Base-by-base conservation (phyloP, 2,329 filamentous ascomycete genomes). In the Elsinoe arachidis region DNA sequence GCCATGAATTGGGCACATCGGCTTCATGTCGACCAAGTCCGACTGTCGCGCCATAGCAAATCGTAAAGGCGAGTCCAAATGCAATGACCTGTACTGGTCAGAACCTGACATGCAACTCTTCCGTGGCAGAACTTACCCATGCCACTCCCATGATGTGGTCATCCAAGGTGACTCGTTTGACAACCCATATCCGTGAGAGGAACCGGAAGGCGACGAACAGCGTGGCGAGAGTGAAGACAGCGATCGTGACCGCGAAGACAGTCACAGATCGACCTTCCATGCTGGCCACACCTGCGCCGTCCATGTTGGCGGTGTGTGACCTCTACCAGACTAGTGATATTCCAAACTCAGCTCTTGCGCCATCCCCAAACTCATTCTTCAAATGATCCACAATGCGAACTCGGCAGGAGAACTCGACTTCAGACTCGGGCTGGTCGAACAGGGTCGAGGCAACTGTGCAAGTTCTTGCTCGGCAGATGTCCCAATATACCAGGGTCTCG, bases 91-190 rank as follows among this genome's bases (percentile, higher is more conserved):
- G 21, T 3, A 19, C 14, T 5, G 4, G 41, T 60, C 15, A 60
- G 59, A 30, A 11, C 37, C 14, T 14, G 19, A n/a, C 14, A 19
- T 17, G 6, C 23, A n/a, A 2, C 6, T 41, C 30, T 15, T n/a
- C 39, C n/a, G 23, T n/a, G 57, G 23, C 19, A 11, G 33, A 4
- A 63, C 70, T 69, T 39, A 83, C 71, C 91, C 90, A 96, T 57
- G 90, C 89, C 39, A 88, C 63, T 10, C 90, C 71, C 70, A 96
- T 93, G 64, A 88, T 81, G 71, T 85, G 87, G 76, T 96, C 91
- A 72, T 95, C 90, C 75, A 81, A 81, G 57, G 80, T 83, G 54
- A 90, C 73, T 56, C 80, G 84, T 63, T 81, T 82, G 57, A 96
- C 85, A 52, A 96, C 85, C 47, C 80, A 82, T 52, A 81, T 77